Conservation (phyloP, 495 filamentous ascomycete genomes). For the Aspergillus cavernicola region DNA sequence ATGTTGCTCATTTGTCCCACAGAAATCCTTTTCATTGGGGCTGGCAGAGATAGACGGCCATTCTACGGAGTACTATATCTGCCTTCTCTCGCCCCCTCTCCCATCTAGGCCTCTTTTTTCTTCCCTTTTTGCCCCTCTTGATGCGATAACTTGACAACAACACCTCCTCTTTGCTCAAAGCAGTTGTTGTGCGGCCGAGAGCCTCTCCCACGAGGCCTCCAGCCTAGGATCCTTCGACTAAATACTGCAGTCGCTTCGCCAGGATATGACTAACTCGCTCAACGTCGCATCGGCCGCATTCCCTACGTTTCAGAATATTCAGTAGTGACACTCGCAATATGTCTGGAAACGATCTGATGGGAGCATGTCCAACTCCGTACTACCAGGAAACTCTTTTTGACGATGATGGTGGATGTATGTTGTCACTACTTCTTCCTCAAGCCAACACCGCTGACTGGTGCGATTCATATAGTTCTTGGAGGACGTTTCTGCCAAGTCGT, state of each 20-base stretch:
- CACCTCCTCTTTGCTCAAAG: slow-evolving; percentile 6
- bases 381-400: slow-evolving; percentile 58
- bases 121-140: background rate
- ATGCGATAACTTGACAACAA: slow-evolving; percentile 11
- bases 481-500: slow-evolving; percentile 64
- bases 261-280: slow-evolving; percentile 14
- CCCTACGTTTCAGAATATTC: slow-evolving; percentile 4
- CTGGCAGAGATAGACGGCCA: background rate
- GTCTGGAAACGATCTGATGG: slow-evolving; percentile 27
- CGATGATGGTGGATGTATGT: slow-evolving; percentile 59
- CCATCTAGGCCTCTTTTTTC: slow-evolving; percentile 4
- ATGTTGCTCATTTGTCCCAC: slow-evolving; percentile 6
- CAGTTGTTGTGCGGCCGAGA: slow-evolving; percentile 17
- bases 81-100: slow-evolving; percentile 12
- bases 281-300: slow-evolving; percentile 11
- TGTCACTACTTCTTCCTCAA: background rate
- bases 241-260: background rate
- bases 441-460: slow-evolving; percentile 2
- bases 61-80: slow-evolving; percentile 22
- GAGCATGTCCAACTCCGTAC: slow-evolving; percentile 63
- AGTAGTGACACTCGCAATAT: slow-evolving; percentile 21
- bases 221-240: background rate
- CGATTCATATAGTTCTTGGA: slow-evolving; percentile 50
- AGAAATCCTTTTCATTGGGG: slow-evolving; percentile 12
- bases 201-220: slow-evolving; percentile 20